phyloP scores from a whole-genome alignment of 192 early-diverging fungal species.

The Physocladia obscura region DNA sequence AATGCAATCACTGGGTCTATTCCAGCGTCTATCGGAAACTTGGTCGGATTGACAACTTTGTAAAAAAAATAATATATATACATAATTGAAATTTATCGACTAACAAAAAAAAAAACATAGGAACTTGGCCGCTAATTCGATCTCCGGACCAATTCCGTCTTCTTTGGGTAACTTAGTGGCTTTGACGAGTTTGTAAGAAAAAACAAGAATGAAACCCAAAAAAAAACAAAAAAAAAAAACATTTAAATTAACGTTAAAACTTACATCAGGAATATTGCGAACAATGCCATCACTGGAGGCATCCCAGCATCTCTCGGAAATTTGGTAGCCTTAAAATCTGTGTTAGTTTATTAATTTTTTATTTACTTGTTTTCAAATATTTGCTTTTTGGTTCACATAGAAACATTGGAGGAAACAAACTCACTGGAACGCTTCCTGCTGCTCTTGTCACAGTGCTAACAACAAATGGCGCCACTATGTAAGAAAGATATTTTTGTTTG shows the following conservation, averaged over 20 bases:
- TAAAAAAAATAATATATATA: too few relatives aligned
- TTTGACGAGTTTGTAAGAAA: too few relatives aligned
- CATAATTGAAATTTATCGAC: too few relatives aligned
- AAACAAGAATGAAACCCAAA: too few relatives aligned
- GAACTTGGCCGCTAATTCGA: too few relatives aligned
- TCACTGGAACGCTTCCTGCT: background rate
- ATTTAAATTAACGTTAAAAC: too few relatives aligned
- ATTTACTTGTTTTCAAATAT: too few relatives aligned
- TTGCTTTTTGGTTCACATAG: background rate
- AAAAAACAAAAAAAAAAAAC: too few relatives aligned
- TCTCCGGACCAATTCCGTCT: too few relatives aligned
- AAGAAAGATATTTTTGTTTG: background rate
- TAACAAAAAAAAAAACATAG: too few relatives aligned
- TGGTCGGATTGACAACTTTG: background rate
- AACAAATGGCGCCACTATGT: background rate
- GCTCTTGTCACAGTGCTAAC: background rate
- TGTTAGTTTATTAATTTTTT: background rate
- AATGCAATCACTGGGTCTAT: too few relatives aligned
- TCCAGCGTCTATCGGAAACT: background rate
- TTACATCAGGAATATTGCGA: background rate
- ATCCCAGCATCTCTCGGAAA: background rate
- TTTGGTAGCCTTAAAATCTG: background rate
- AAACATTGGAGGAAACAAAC: background rate
- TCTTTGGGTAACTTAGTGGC: too few relatives aligned
- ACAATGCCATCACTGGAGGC: background rate